These are phyloP conservation scores for Coemansia sp. DNA, from an alignment of 192 early-diverging fungal species.

Conservation along the genomic window DNA sequence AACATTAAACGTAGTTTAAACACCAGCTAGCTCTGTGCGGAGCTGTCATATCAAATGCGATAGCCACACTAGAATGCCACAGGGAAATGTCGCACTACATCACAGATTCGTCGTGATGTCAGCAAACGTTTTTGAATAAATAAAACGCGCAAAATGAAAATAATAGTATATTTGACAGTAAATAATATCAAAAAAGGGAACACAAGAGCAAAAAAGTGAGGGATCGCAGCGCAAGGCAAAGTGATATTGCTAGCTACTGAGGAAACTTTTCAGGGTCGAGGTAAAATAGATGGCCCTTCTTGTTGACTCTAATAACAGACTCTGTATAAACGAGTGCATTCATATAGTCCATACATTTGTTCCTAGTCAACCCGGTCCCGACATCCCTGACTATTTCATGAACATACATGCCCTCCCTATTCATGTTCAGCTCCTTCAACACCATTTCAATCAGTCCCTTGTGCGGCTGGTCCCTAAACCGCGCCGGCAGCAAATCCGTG, in stretches of 20 bases:
- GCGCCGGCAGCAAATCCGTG: conserved; percentile 28
- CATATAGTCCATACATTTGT: conserved; percentile 45
- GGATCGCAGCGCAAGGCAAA: too few relatives aligned
- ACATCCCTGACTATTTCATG: conserved; percentile 43
- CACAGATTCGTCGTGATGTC: too few relatives aligned
- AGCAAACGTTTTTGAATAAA: too few relatives aligned
- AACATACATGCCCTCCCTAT: conserved; percentile 43
- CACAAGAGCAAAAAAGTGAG: too few relatives aligned
- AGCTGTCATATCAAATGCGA: too few relatives aligned
- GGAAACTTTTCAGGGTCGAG: conserved; percentile 45
- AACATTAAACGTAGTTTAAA: too few relatives aligned
- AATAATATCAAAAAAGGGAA: not conserved
- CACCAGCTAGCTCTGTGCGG: too few relatives aligned
- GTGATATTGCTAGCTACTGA: too few relatives aligned
- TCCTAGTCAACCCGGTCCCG: conserved; percentile 27
- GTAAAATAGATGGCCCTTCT: conserved; percentile 49
- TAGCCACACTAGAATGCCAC: too few relatives aligned
- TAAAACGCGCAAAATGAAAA: too few relatives aligned
- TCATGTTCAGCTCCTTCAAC: conserved; percentile 42
- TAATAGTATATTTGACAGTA: not conserved
- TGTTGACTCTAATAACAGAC: conserved; percentile 30
- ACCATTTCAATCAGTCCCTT: conserved; percentile 40
- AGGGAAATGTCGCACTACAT: too few relatives aligned
- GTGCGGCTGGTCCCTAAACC: conserved; percentile 41
- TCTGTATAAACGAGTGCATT: conserved; percentile 40